A percentile compares a stretch with the other conserved stretches of the same genome.
phyloP scores from a whole-genome alignment of 1,139 yeast species.

The Pichia norvegensis region DNA sequence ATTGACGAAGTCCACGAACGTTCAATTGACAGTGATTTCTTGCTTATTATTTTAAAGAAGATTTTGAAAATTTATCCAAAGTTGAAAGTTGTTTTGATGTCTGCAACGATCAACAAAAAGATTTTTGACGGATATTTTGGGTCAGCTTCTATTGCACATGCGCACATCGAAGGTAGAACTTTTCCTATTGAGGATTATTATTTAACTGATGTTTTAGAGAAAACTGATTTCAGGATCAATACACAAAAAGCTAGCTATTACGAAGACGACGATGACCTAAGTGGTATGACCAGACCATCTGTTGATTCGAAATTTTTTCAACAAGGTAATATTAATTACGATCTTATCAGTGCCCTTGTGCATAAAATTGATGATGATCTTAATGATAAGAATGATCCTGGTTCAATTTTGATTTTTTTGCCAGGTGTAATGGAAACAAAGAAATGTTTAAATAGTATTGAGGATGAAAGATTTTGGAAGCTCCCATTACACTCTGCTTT shows the following conservation, averaged over 20 bases:
- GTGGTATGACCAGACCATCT: constrained; percentile 41
- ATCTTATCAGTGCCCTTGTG: constrained; percentile 54
- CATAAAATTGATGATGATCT: constrained; percentile 44
- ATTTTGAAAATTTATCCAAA: constrained; percentile 41
- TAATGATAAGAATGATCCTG: constrained; percentile 36
- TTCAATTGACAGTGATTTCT: constrained; percentile 82
- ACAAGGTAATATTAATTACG: constrained; percentile 64
- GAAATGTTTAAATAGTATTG: constrained; percentile 38
- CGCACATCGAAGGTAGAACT: constrained; percentile 88
- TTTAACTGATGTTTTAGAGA: constrained; percentile 54
- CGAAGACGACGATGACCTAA: constrained; percentile 4
- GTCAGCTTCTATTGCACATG: constrained; percentile 36
- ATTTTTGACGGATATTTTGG: constrained; percentile 59
- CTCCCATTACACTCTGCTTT: constrained; percentile 86
- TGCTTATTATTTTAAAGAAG: constrained; percentile 67
- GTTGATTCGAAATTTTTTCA: constrained; percentile 59
- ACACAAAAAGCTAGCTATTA: constrained; percentile 5
- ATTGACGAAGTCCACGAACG: constrained; percentile 96
- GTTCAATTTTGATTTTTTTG: constrained; percentile 76
- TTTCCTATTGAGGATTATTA: constrained; percentile 78
- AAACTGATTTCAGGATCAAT: constrained; percentile 44
- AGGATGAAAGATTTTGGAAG: constrained; percentile 29
- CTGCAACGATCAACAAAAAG: constrained; percentile 83
- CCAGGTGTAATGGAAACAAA: constrained; percentile 90
- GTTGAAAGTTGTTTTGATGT: constrained; percentile 74